A percentile compares a stretch with the other conserved stretches of the same genome.
Evolutionary conservation across 2,329 filamentous ascomycete genomes (phyloP).

Genomic region (Aspergillus fumigatus): DNA sequence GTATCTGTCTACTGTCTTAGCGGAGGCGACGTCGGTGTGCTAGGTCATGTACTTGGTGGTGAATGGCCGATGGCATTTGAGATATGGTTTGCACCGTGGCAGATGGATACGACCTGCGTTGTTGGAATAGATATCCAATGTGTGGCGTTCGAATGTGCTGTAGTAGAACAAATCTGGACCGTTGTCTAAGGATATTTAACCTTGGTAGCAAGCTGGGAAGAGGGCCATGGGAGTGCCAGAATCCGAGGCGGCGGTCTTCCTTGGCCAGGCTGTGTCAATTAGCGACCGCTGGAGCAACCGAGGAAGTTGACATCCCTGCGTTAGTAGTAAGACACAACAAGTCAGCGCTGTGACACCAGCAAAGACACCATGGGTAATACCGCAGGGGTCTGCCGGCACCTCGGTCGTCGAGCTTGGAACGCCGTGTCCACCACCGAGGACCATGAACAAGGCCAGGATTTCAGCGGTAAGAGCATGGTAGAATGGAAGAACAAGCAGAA

Average conservation of each 20-base stretch:
- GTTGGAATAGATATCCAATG: no score
- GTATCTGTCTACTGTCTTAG: constrained; percentile 29
- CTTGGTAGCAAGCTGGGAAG: constrained; percentile 42
- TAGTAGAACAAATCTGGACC: no score
- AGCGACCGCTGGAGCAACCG: no score
- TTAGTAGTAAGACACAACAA: no score
- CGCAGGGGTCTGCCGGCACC: background rate
- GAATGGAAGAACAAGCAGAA: constrained; percentile 43
- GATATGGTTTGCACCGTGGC: constrained; percentile 44
- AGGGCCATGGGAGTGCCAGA: constrained; percentile 18
- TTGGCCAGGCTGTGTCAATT: no score
- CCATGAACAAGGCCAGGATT: constrained; percentile 51
- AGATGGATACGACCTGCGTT: constrained; percentile 39
- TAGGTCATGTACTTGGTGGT: constrained; percentile 36
- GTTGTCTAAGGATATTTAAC: constrained; percentile 43
- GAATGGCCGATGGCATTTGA: constrained; percentile 42
- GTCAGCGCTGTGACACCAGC: no score
- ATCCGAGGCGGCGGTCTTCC: no score
- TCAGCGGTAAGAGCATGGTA: constrained; percentile 45
- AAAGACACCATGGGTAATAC: no score
- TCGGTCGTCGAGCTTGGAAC: no score
- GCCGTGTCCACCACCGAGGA: constrained; percentile 31
- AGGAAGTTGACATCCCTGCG: no score
- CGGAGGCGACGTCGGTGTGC: constrained; percentile 25
- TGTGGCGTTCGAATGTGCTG: no score